A percentile compares a stretch with the other conserved stretches of the same genome.
phyloP scores from a whole-genome alignment of 1,284 basidiomycete genomes.

The Ustilago crameri region DNA sequence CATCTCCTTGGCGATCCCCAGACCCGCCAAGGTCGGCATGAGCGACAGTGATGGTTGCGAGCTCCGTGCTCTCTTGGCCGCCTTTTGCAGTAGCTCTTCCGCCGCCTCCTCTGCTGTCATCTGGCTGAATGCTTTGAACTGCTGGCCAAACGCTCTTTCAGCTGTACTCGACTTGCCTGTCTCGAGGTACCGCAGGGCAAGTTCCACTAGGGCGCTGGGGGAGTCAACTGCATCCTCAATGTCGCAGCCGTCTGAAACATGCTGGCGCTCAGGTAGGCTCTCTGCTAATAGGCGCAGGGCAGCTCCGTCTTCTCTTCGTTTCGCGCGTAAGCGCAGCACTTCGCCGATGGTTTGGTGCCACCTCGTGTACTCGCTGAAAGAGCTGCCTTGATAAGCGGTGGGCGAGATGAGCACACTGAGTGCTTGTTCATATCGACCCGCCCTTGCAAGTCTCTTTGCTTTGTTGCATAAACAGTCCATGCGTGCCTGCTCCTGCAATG shows the following conservation, averaged over 20 bases:
- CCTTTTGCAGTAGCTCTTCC: constrained; percentile 30
- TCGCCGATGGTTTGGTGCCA: constrained; percentile 30
- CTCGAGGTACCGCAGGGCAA: constrained; percentile 34
- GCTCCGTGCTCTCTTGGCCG: constrained; percentile 13
- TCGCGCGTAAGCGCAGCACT: constrained; percentile 32
- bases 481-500: constrained; percentile 16
- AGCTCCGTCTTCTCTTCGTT: constrained; percentile 25
- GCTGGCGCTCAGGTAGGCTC: constrained; percentile 6
- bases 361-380: constrained; percentile 24
- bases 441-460: constrained; percentile 19
- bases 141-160: constrained; percentile 16
- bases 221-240: constrained; percentile 40
- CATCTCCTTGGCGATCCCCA: constrained; percentile 40
- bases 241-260: constrained; percentile 4
- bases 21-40: constrained; percentile 31
- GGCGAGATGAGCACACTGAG: constrained; percentile 28
- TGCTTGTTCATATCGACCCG: constrained; percentile 40
- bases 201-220: constrained; percentile 26
- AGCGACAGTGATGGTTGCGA: constrained; percentile 25
- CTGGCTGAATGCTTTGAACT: constrained; percentile 18
- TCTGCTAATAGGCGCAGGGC: constrained; percentile 16
- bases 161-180: constrained; percentile 15
- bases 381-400: constrained; percentile 15
- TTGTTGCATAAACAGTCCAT: constrained; percentile 26
- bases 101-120: constrained; percentile 28